phyloP scores from a whole-genome alignment of 2,329 filamentous ascomycete species.

The Cladosporium oxysporum region DNA sequence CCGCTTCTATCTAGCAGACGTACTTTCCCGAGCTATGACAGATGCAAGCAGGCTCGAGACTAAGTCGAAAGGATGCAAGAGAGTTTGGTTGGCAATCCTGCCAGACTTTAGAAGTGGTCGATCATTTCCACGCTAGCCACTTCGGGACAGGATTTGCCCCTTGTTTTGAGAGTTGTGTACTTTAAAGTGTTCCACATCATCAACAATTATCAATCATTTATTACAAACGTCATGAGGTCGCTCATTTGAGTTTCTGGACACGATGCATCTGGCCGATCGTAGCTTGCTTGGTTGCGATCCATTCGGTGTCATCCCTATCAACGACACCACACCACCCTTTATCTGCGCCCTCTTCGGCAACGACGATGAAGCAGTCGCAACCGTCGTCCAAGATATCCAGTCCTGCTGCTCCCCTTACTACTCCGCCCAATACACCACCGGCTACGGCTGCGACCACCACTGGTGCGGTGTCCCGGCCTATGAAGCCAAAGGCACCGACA shows the following conservation, averaged over 20 bases:
- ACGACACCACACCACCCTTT: conserved; percentile 2
- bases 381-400: neutral
- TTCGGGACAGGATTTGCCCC: neutral
- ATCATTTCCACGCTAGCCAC: neutral
- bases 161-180: neutral
- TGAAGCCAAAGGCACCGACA: conserved; percentile 4
- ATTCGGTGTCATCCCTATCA: conserved; percentile 2
- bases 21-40: neutral
- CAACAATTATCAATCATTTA: neutral
- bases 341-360: conserved; percentile 13
- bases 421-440: neutral
- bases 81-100: neutral
- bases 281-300: neutral
- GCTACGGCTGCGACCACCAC: conserved; percentile 4
- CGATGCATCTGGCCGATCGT: neutral
- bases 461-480: conserved; percentile 9
- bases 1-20: too few species aligned
- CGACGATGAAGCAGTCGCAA: neutral
- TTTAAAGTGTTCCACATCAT: neutral
- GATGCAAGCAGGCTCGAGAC: neutral
- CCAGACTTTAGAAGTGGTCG: neutral
- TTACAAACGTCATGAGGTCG: neutral
- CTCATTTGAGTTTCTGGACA: neutral
- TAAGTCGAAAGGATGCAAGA: neutral
- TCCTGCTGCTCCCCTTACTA: conserved; percentile 11